A percentile compares a stretch with the other conserved stretches of the same genome.
Conservation (phyloP, 2,329 filamentous ascomycete genomes). For the Fusarium nematophilum region DNA sequence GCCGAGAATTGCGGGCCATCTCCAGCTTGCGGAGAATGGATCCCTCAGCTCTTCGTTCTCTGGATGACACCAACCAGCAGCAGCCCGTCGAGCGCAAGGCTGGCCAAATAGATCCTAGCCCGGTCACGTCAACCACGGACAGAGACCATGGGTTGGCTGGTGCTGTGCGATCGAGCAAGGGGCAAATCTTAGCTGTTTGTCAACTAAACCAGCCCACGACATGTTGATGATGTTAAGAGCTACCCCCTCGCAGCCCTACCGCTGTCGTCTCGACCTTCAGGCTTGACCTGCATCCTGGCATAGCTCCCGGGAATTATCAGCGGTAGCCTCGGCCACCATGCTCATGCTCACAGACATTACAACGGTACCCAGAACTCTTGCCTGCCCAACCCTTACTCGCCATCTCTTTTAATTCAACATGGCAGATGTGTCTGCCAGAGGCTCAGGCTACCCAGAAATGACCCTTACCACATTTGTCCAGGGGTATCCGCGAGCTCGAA, state of each 20-base stretch:
- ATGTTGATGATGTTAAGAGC: constrained; percentile 35
- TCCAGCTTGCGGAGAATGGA: constrained; percentile 4
- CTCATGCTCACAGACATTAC: constrained; percentile 19
- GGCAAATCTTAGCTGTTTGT: constrained; percentile 23
- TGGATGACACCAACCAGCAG: constrained; percentile 12
- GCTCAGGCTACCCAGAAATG: constrained; percentile 27
- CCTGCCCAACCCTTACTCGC: neutral
- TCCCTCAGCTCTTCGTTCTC: constrained; percentile 22
- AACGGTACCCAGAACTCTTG: constrained; percentile 23
- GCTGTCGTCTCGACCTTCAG: constrained; percentile 19
- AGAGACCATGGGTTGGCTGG: constrained; percentile 39
- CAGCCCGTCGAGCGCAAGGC: constrained; percentile 42
- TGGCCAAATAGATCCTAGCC: constrained; percentile 42
- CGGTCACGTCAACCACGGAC: constrained; percentile 43
- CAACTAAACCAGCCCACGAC: constrained; percentile 26
- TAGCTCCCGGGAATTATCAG: constrained; percentile 17
- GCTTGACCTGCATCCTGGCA: constrained; percentile 33
- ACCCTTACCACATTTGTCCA: constrained; percentile 24
- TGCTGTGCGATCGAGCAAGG: constrained; percentile 30
- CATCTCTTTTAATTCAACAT: neutral
- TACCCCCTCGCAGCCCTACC: constrained; percentile 44
- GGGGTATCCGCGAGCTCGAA: constrained; percentile 9
- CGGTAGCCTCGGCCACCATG: constrained; percentile 16
- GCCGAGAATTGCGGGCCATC: constrained; percentile 11
- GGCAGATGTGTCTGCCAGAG: constrained; percentile 12